These are phyloP conservation scores for Cyclotella baltica DNA, from an alignment of 108 stramenopile genomes.

Conservation along the genomic window DNA sequence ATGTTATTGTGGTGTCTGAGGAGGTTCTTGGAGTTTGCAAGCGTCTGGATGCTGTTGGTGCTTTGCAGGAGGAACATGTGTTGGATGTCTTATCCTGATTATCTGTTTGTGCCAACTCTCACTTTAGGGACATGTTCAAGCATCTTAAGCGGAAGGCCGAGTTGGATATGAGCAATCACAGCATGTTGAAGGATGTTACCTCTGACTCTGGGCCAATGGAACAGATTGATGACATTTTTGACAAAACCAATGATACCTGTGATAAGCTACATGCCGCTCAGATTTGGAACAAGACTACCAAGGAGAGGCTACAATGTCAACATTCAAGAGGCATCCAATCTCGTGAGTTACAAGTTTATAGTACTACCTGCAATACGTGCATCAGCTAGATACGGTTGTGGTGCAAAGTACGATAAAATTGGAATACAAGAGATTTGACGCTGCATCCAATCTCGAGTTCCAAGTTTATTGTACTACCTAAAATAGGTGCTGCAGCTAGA, in stretches of 20 bases:
- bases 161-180: no score
- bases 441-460: no score
- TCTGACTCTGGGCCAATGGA: slow-evolving; percentile 1
- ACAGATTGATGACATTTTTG: not conserved
- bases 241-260: not conserved
- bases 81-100: slow-evolving; percentile 4
- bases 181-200: not conserved
- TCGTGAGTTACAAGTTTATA: no score
- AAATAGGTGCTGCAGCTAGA: no score
- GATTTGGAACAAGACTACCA: not conserved
- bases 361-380: no score
- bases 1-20: not conserved
- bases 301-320: no score
- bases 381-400: no score
- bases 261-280: not conserved
- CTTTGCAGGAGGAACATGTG: slow-evolving; percentile 11
- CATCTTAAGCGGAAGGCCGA: not conserved
- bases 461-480: no score
- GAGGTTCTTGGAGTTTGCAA: slow-evolving; percentile 14
- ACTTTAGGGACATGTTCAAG: slow-evolving; percentile 2
- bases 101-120: slow-evolving; percentile 7
- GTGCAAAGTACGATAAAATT: no score
- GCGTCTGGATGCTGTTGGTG: slow-evolving; percentile 8
- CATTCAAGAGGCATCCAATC: no score
- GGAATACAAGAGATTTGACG: no score